phyloP scores from a whole-genome alignment of 805 yeast genomes.

The Candida adriatica region DNA sequence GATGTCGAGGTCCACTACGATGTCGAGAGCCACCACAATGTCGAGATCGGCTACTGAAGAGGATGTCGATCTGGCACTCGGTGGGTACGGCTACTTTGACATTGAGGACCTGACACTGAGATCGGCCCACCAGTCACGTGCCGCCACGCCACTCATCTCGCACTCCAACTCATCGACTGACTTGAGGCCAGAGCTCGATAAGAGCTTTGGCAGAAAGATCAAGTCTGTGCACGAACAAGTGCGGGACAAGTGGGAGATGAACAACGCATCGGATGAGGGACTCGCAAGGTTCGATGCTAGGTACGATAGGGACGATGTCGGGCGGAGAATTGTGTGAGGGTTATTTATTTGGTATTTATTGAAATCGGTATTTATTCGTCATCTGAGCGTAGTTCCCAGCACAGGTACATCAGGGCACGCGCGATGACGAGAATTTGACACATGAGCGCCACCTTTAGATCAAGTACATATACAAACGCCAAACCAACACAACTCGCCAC shows the following conservation, averaged over 20 bases:
- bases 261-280: conserved; percentile 7
- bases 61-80: conserved; percentile 34
- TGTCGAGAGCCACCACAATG: conserved; percentile 19
- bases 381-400: too few relatives aligned
- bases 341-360: too few relatives aligned
- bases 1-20: conserved; percentile 10
- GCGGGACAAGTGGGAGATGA: conserved; percentile 19
- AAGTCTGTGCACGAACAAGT: conserved; percentile 14
- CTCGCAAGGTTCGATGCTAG: conserved; percentile 29
- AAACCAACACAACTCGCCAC: too few relatives aligned
- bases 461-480: too few relatives aligned
- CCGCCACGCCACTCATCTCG: conserved; percentile 17
- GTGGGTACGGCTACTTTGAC: conserved; percentile 78
- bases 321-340: conserved; percentile 32
- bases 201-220: conserved; percentile 17
- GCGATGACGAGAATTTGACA: too few relatives aligned
- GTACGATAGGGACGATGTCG: conserved; percentile 35
- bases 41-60: conserved; percentile 23
- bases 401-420: too few relatives aligned
- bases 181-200: conserved; percentile 12
- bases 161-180: conserved; percentile 7
- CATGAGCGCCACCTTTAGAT: too few relatives aligned
- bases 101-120: conserved; percentile 58
- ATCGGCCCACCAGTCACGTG: conserved; percentile 39
- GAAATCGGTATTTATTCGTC: too few relatives aligned